A percentile compares a stretch with the other conserved stretches of the same genome.
phyloP scores from a whole-genome alignment of 75 land plant genomes.

The Pinus taeda region DNA sequence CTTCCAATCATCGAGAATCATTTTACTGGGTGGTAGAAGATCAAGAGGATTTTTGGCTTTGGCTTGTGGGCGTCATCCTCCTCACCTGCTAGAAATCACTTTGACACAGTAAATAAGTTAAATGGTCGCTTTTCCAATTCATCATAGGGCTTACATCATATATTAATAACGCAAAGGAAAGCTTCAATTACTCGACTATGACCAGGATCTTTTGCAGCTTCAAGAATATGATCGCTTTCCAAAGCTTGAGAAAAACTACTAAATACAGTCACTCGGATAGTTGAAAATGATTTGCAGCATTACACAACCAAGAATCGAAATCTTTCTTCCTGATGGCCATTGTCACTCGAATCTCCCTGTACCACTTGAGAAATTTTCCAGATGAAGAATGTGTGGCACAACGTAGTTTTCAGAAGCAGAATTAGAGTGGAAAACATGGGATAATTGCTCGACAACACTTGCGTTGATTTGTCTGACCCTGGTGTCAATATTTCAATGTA shows the following conservation, averaged over 20 bases:
- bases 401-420: conserved; percentile 44
- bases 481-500: no score
- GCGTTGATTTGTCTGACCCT: no score
- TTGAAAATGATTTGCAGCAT: conserved; percentile 81
- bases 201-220: conserved; percentile 74
- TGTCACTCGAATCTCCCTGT: conserved; percentile 47
- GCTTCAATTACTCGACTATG: conserved; percentile 82
- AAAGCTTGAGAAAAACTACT: conserved; percentile 64
- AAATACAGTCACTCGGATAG: conserved; percentile 63
- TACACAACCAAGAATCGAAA: conserved; percentile 85
- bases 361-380: conserved; percentile 51
- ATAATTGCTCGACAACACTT: conserved; percentile 73
- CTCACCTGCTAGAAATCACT: conserved; percentile 51
- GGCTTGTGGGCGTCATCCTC: no score
- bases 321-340: conserved; percentile 48
- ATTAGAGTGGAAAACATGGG: conserved; percentile 47
- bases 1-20: no score
- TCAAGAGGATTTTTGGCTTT: no score
- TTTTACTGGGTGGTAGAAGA: no score
- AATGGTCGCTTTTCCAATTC: conserved; percentile 62
- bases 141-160: conserved; percentile 50
- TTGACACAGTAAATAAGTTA: conserved; percentile 73
- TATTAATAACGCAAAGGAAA: conserved; percentile 58
- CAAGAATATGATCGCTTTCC: conserved; percentile 54
- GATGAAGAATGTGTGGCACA: conserved; percentile 74